Conservation (phyloP, 1,284 basidiomycete genomes). For the Cryptococcus deneoformans region DNA sequence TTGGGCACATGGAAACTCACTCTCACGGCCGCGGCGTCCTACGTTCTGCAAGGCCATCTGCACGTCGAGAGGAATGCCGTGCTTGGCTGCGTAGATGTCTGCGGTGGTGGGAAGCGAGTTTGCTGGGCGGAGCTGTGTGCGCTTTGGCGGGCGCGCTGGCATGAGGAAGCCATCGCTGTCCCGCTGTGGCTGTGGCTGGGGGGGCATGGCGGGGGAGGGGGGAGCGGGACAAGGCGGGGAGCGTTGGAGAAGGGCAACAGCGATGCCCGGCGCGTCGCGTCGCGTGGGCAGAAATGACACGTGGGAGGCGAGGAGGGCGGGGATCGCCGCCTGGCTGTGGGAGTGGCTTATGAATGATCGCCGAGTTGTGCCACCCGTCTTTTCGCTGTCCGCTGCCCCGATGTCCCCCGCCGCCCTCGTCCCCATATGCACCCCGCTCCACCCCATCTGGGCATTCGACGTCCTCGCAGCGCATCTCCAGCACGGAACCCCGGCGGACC, state of each 20-base stretch:
- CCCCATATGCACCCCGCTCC: conserved; percentile 37
- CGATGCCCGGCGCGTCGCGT: too few species aligned
- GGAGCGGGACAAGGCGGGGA: too few species aligned
- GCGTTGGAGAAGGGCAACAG: too few species aligned
- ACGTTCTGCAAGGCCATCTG: conserved; percentile 35
- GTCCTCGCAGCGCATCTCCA: conserved; percentile 49
- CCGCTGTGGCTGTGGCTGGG: neutral
- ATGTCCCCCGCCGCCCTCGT: conserved; percentile 8
- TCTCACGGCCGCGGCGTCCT: conserved; percentile 26
- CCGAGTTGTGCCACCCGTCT: too few species aligned
- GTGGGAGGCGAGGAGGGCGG: too few species aligned
- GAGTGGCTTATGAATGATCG: too few species aligned
- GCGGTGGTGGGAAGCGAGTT: conserved; percentile 31
- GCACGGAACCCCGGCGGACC: conserved; percentile 8
- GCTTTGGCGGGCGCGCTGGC: conserved; percentile 13
- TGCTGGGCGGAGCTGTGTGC: conserved; percentile 27
- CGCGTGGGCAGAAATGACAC: too few species aligned
- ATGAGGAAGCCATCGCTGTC: conserved; percentile 11
- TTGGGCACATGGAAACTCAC: conserved; percentile 21
- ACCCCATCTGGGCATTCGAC: conserved; percentile 55
- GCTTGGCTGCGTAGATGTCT: conserved; percentile 33
- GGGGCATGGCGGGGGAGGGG: neutral
- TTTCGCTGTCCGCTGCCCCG: too few species aligned
- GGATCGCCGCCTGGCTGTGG: too few species aligned
- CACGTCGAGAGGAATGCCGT: conserved; percentile 34